Percentiles rank a stretch among this genome's conserved stretches.
phyloP scores from a whole-genome alignment of 352 stramenopile species.

The Pythium rishiriense region DNA sequence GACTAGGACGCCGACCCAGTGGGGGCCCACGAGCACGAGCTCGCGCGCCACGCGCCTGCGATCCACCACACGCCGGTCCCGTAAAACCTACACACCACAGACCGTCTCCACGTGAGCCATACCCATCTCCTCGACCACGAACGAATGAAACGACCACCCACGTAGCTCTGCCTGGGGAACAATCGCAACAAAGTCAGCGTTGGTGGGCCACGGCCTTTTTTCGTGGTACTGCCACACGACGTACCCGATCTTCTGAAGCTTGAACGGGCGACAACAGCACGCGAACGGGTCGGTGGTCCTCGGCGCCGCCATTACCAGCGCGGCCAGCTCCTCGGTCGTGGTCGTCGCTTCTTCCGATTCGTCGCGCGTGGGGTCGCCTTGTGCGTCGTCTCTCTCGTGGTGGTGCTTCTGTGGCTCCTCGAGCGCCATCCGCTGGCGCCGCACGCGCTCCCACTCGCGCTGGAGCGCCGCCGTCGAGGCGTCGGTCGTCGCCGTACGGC shows the following conservation, averaged over 20 bases:
- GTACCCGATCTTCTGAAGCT: slow-evolving; percentile 51
- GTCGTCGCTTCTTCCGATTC: not conserved
- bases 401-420: slow-evolving; percentile 21
- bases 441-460: slow-evolving; percentile 10
- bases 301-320: slow-evolving; percentile 5
- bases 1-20: slow-evolving; percentile 80
- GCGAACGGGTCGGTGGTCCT: slow-evolving; percentile 51
- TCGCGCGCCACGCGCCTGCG: slow-evolving; percentile 31
- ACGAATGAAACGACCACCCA: too few species aligned
- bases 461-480: not conserved
- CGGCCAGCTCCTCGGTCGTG: not conserved
- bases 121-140: too few species aligned
- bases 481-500: not conserved
- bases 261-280: slow-evolving; percentile 55
- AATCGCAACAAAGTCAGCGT: not conserved
- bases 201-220: not conserved
- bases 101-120: not conserved
- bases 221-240: too few species aligned
- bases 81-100: slow-evolving; percentile 40
- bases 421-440: slow-evolving; percentile 18
- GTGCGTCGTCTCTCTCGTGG: not conserved
- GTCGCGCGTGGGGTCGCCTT: not conserved
- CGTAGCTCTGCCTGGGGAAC: slow-evolving; percentile 28
- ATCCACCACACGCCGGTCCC: slow-evolving; percentile 35
- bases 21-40: slow-evolving; percentile 64